Conservation (phyloP, 1,284 basidiomycete genomes). For the Rugosomyces carneus region DNA sequence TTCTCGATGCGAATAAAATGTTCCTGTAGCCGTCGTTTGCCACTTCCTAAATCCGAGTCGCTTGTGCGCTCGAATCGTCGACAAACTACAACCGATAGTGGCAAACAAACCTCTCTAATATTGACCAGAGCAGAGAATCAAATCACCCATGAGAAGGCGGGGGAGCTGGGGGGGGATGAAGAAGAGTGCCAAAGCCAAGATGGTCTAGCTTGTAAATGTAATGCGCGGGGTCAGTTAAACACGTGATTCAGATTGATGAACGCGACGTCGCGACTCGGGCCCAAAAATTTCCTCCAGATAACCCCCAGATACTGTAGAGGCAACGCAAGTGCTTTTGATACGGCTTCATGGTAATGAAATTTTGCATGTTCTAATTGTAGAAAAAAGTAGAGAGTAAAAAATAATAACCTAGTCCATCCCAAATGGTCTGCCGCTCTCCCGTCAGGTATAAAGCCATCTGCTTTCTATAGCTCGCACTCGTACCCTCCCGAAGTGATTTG, state of each 20-base stretch:
- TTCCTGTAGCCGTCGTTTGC: background rate
- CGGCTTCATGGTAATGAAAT: too few species aligned
- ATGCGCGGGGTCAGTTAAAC: background rate
- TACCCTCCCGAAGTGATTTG: background rate
- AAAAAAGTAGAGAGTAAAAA: background rate
- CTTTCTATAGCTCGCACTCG: background rate
- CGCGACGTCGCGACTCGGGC: too few species aligned
- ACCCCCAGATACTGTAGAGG: too few species aligned
- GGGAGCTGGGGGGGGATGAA: background rate
- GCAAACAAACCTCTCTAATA: background rate
- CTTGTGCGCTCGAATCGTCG: background rate
- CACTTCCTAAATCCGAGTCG: background rate
- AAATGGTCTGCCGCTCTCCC: background rate
- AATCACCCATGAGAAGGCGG: background rate
- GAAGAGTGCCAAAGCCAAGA: background rate
- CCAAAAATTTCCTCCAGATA: too few species aligned
- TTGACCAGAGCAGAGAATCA: background rate
- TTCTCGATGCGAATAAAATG: constrained; percentile 4
- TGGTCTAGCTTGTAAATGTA: background rate
- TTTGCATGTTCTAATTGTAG: background rate
- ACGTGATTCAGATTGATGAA: background rate
- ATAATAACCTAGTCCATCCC: background rate
- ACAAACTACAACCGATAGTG: background rate
- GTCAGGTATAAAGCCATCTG: background rate
- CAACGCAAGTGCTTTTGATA: too few species aligned